Conservation (phyloP, 192 early-diverging fungal species). For the Umbelopsis isabellina region DNA sequence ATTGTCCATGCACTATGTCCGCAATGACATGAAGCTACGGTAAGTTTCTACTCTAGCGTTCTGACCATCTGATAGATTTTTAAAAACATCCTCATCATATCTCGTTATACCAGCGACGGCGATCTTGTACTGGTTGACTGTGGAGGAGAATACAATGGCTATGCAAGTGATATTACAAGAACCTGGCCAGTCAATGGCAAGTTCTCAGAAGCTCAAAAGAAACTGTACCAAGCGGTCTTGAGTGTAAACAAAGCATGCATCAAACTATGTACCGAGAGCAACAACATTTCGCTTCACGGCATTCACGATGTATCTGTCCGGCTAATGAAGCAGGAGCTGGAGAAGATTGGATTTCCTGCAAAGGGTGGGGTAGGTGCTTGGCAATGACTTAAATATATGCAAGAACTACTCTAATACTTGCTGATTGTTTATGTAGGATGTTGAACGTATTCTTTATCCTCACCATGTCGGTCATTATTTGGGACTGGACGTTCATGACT, state of each 20-base stretch:
- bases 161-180: slow-evolving; percentile 91
- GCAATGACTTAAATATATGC: neutral
- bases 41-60: slow-evolving; percentile 18
- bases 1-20: slow-evolving; percentile 92
- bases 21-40: slow-evolving; percentile 71
- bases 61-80: neutral
- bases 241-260: slow-evolving; percentile 86
- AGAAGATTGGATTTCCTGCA: slow-evolving; percentile 68
- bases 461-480: slow-evolving; percentile 96
- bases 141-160: slow-evolving; percentile 86
- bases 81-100: neutral
- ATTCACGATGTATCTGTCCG: slow-evolving; percentile 79
- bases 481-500: slow-evolving; percentile 96
- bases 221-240: slow-evolving; percentile 85
- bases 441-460: slow-evolving; percentile 81
- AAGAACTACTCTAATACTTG: neutral
- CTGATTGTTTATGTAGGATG: slow-evolving; percentile 53
- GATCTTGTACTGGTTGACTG: slow-evolving; percentile 90
- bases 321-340: slow-evolving; percentile 71
- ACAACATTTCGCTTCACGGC: slow-evolving; percentile 73
- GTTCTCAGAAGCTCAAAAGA: slow-evolving; percentile 76
- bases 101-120: slow-evolving; percentile 57
- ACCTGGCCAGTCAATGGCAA: slow-evolving; percentile 93
- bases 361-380: slow-evolving; percentile 49
- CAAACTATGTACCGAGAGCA: slow-evolving; percentile 57